A percentile compares a stretch with the other conserved stretches of the same genome.
These are phyloP conservation scores for Starmera pachycereana DNA, from an alignment of 805 yeast species.

Conservation along the genomic window DNA sequence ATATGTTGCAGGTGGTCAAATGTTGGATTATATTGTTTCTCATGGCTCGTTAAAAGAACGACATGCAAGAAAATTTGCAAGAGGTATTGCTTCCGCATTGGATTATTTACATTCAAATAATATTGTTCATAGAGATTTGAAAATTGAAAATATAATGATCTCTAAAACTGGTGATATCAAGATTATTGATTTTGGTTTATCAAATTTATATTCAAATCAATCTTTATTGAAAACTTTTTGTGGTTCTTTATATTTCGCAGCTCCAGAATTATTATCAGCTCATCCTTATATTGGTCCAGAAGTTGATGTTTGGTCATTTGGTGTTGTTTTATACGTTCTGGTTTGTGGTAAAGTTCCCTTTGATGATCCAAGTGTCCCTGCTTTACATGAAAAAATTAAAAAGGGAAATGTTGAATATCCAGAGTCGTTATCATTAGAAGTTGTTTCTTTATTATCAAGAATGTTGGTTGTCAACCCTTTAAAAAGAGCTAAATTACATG, in stretches of 20 bases:
- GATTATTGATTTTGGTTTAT: constrained; percentile 91
- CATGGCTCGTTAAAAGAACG: constrained; percentile 92
- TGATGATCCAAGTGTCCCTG: constrained; percentile 89
- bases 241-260: constrained; percentile 96
- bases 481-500: constrained; percentile 68
- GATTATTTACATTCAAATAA: constrained; percentile 91
- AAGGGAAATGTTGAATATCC: constrained; percentile 92
- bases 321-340: constrained; percentile 87
- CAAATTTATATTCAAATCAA: constrained; percentile 70
- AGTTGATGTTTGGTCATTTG: constrained; percentile 97
- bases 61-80: constrained; percentile 88
- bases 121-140: constrained; percentile 93
- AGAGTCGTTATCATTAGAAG: constrained; percentile 64
- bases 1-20: constrained; percentile 94
- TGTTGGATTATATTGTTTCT: constrained; percentile 92
- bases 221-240: constrained; percentile 83
- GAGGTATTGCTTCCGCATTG: constrained; percentile 89
- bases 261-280: constrained; percentile 91
- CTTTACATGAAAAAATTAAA: constrained; percentile 87
- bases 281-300: constrained; percentile 94
- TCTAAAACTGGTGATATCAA: constrained; percentile 89
- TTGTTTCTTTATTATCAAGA: constrained; percentile 66
- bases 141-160: constrained; percentile 93
- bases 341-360: constrained; percentile 98
- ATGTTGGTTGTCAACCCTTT: constrained; percentile 90